Evolutionary conservation across 306 rosid genomes (phyloP).

Genomic region (Arachis stenosperma): DNA sequence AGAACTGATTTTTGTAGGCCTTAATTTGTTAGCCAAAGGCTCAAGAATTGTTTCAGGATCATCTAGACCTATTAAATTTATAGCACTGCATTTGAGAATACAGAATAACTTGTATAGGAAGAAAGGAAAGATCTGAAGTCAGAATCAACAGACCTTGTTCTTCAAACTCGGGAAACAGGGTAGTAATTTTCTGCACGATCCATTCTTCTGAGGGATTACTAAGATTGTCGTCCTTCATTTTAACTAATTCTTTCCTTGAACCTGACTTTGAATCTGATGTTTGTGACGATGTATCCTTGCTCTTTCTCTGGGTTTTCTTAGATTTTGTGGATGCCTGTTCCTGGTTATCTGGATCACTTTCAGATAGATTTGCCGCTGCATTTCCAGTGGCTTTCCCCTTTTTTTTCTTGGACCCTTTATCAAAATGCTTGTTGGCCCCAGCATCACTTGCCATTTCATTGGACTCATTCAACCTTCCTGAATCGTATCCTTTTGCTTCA

Average conservation of each 20-base stretch:
- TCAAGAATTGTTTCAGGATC: conserved; percentile 71
- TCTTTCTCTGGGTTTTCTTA: conserved; percentile 83
- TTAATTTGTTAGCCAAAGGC: conserved; percentile 71
- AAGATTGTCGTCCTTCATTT: conserved; percentile 70
- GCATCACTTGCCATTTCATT: conserved; percentile 57
- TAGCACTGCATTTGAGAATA: conserved; percentile 46
- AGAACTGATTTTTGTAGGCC: conserved; percentile 74
- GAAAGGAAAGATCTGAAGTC: conserved; percentile 41
- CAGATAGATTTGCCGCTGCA: conserved; percentile 51
- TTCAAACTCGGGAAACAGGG: conserved; percentile 76
- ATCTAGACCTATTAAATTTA: conserved; percentile 63
- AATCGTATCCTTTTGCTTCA: conserved; percentile 58
- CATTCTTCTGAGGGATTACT: conserved; percentile 86
- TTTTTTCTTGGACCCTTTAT: conserved; percentile 81
- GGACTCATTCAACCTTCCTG: conserved; percentile 62
- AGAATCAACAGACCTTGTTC: conserved; percentile 76
- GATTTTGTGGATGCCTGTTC: conserved; percentile 69
- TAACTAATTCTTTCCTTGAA: conserved; percentile 70
- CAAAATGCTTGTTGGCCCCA: conserved; percentile 30
- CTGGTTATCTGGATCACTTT: conserved; percentile 67
- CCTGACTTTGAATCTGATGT: conserved; percentile 63
- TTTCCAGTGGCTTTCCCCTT: conserved; percentile 64
- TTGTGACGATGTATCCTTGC: conserved; percentile 70
- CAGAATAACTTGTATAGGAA: conserved; percentile 17
- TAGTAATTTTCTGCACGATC: conserved; percentile 77